Base-by-base conservation (phyloP, 139 green algal species). In the Diplosphaera chodatii region DNA sequence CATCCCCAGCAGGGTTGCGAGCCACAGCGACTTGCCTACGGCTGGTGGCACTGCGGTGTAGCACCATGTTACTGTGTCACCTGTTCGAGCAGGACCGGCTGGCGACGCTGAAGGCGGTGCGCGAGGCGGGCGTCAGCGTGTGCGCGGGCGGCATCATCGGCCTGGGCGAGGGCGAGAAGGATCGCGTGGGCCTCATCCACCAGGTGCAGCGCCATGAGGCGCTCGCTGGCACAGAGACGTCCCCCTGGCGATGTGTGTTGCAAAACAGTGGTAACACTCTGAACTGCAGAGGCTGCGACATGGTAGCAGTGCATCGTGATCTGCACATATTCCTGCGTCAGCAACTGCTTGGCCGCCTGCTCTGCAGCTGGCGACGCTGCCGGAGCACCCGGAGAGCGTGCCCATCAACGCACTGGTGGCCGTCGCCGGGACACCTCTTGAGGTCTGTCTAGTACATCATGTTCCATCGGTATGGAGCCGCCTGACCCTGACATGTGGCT, bases 381-480 rank as follows among this genome's bases (percentile, higher is more conserved):
- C 94, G 1, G 89, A 88, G 55, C 95, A 99, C 84, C 95, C 95
- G 13, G 95, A 99, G 87, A 88, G 69, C 25, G 95, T 99, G 56
- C 95, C 95, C 34, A 96, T 99, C 83, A 99, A 99, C 83, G 81
- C 91, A 1, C 85, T 99, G 40, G 91, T 98, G 67, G 91, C 93
- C 25, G 86, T 98, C 27, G 88, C 91, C 79, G 93, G 93, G 25
- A 98, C 93, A 23, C 93, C 93, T 6, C 79, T 98, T 34, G 77
- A 96, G 82, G 83, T 88, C 30, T 55, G 31, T 1, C 63, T 34
- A 18, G 59, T 66, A 1, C 16, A 29, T n/a, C n/a, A n/a, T n/a
- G n/a, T n/a, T n/a, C n/a, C n/a, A n/a, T n/a, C n/a, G n/a, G n/a
- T n/a, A n/a, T n/a, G n/a, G n/a, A n/a, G n/a, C n/a, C n/a, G n/a